These are phyloP conservation scores for Cercis canadensis DNA, from an alignment of 306 rosid species.

Conservation along the genomic window DNA sequence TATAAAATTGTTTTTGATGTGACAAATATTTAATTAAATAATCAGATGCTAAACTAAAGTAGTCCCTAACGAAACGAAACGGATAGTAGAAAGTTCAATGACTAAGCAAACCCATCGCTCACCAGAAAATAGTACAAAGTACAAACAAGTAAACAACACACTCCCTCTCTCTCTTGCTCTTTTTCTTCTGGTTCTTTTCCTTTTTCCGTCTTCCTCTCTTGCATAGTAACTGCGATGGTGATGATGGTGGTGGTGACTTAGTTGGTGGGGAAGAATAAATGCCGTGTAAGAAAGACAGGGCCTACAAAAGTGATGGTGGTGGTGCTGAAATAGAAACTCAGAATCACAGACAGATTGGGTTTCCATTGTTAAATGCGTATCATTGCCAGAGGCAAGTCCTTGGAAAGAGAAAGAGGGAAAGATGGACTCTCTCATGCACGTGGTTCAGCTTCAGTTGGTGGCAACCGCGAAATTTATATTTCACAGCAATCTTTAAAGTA, in stretches of 20 bases:
- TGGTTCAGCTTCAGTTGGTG: slow-evolving; percentile 70
- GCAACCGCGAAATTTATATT: slow-evolving; percentile 59
- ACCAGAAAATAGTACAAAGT: slow-evolving; percentile 33
- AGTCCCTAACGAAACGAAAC: too few relatives aligned
- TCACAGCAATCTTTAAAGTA: slow-evolving; percentile 30
- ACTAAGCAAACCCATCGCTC: slow-evolving; percentile 34
- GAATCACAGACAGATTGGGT: slow-evolving; percentile 35
- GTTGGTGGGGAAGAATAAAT: slow-evolving; percentile 87
- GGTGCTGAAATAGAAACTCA: slow-evolving; percentile 19
- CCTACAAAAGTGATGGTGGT: slow-evolving; percentile 51
- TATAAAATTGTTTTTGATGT: not conserved
- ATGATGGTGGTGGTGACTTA: slow-evolving; percentile 43
- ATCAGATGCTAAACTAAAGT: slow-evolving; percentile 22
- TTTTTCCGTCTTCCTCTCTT: not conserved
- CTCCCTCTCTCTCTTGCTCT: slow-evolving; percentile 10
- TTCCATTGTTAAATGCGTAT: slow-evolving; percentile 45
- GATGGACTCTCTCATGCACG: slow-evolving; percentile 60
- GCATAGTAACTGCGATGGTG: slow-evolving; percentile 34
- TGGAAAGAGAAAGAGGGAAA: slow-evolving; percentile 2
- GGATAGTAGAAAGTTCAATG: slow-evolving; percentile 45
- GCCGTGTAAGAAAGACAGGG: slow-evolving; percentile 49
- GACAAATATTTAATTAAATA: slow-evolving; percentile 28
- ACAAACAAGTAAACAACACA: slow-evolving; percentile 51
- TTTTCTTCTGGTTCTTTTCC: not conserved
- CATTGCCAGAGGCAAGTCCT: slow-evolving; percentile 32